Percentiles rank a stretch among this genome's conserved stretches.
These are phyloP conservation scores for Linum lewisii DNA, from an alignment of 345 rosid species.

Conservation along the genomic window DNA sequence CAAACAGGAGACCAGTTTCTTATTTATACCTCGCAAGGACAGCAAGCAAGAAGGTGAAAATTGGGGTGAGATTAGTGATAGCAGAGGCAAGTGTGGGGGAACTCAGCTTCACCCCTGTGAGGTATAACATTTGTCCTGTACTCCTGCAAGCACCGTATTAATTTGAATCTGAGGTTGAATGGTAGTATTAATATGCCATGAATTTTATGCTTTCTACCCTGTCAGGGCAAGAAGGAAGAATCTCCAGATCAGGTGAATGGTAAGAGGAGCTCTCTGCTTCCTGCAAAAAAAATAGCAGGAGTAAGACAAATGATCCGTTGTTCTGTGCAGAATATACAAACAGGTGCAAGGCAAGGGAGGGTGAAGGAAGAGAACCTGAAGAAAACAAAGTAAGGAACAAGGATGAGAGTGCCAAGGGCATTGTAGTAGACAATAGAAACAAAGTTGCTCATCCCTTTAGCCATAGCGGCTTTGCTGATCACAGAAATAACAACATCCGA, in stretches of 20 bases:
- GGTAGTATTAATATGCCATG: too few species aligned
- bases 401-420: conserved; percentile 33
- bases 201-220: conserved; percentile 19
- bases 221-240: conserved; percentile 34
- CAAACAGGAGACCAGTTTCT: too few species aligned
- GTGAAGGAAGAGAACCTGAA: conserved; percentile 17
- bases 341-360: neutral
- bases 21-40: neutral
- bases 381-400: conserved; percentile 34
- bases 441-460: conserved; percentile 40
- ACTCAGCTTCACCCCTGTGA: neutral
- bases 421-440: conserved; percentile 43
- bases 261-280: conserved; percentile 22
- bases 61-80: neutral
- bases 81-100: conserved; percentile 4
- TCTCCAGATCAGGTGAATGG: conserved; percentile 18
- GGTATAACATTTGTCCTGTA: neutral
- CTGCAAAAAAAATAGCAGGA: conserved; percentile 16
- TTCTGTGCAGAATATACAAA: neutral
- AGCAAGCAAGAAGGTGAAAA: conserved; percentile 5
- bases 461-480: conserved; percentile 41
- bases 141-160: neutral
- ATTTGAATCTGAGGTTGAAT: too few species aligned
- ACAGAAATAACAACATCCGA: conserved; percentile 28
- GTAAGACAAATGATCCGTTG: neutral